phyloP scores from a whole-genome alignment of 768 basidiomycete genomes.

The Leucosporidium scottii region DNA sequence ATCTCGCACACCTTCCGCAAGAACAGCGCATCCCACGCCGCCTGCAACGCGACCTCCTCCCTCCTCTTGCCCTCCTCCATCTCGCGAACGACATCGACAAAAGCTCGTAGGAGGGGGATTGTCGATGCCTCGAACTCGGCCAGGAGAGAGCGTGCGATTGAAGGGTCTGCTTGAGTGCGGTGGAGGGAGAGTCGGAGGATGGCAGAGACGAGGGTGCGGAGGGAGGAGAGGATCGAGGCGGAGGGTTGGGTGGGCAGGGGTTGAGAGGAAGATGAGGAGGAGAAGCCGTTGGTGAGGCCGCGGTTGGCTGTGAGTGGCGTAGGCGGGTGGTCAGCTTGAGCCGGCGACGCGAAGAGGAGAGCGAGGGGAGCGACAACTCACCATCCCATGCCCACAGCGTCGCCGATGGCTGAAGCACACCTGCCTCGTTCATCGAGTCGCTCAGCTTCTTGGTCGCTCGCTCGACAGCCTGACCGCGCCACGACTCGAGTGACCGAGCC shows the following conservation, averaged over 20 bases:
- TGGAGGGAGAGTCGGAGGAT: not conserved
- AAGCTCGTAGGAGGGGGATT: not conserved
- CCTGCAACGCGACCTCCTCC: slow-evolving; percentile 2
- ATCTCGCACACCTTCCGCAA: slow-evolving; percentile 7
- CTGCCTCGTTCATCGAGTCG: not conserved
- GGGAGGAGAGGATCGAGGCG: not conserved
- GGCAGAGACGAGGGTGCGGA: not conserved
- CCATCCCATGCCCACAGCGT: slow-evolving; percentile 10
- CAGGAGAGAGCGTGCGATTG: not conserved
- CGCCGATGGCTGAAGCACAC: not conserved
- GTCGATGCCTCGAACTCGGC: not conserved
- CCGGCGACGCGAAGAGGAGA: too few relatives aligned
- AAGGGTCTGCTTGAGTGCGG: slow-evolving; percentile 1
- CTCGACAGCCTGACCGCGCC: slow-evolving; percentile 12
- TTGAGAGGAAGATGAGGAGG: too few relatives aligned
- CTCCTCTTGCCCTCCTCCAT: not conserved
- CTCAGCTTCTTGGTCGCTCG: not conserved
- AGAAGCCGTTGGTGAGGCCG: not conserved
- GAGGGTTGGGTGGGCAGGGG: not conserved
- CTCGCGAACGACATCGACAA: not conserved
- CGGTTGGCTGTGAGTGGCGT: too few relatives aligned
- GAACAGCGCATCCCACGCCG: slow-evolving; percentile 13
- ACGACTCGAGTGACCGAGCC: not conserved
- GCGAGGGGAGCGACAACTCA: not conserved
- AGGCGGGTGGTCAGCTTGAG: too few relatives aligned